Evolutionary conservation across 495 filamentous ascomycete species (phyloP).

Genomic region (Penicillium malachiteum): DNA sequence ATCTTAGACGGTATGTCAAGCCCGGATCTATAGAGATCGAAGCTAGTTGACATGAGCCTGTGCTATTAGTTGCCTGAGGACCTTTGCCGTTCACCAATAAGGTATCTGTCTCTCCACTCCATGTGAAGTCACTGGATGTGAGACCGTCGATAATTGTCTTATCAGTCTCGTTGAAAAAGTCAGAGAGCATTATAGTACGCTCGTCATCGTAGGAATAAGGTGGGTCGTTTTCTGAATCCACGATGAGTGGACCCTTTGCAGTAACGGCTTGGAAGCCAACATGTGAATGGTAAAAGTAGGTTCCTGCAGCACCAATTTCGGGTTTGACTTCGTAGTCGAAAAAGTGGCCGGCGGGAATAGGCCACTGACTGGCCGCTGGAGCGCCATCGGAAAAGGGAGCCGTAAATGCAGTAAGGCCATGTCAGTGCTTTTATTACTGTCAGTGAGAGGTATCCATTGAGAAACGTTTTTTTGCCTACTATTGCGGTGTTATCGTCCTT

Average conservation of each 20-base stretch:
- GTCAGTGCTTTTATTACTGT: conserved; percentile 51
- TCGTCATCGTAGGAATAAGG: conserved; percentile 58
- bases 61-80: conserved; percentile 30
- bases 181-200: conserved; percentile 50
- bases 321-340: conserved; percentile 61
- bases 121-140: conserved; percentile 5
- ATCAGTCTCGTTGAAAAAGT: conserved; percentile 50
- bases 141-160: conserved; percentile 42
- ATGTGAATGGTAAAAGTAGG: conserved; percentile 63
- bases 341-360: conserved; percentile 55
- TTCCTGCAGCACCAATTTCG: conserved; percentile 48
- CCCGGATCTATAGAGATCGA: conserved; percentile 55
- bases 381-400: conserved; percentile 59
- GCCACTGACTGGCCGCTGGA: conserved; percentile 55
- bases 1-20: conserved; percentile 57
- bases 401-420: conserved; percentile 53
- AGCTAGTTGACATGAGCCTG: conserved; percentile 42
- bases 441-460: conserved; percentile 19
- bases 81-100: conserved; percentile 49
- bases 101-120: conserved; percentile 40
- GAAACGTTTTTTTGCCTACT: conserved; percentile 26
- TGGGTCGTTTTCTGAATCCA: conserved; percentile 37
- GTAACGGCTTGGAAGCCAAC: conserved; percentile 56
- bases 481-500: conserved; percentile 52
- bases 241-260: conserved; percentile 53